phyloP scores from a whole-genome alignment of 768 basidiomycete genomes.

The Trametes cinnabarina region DNA sequence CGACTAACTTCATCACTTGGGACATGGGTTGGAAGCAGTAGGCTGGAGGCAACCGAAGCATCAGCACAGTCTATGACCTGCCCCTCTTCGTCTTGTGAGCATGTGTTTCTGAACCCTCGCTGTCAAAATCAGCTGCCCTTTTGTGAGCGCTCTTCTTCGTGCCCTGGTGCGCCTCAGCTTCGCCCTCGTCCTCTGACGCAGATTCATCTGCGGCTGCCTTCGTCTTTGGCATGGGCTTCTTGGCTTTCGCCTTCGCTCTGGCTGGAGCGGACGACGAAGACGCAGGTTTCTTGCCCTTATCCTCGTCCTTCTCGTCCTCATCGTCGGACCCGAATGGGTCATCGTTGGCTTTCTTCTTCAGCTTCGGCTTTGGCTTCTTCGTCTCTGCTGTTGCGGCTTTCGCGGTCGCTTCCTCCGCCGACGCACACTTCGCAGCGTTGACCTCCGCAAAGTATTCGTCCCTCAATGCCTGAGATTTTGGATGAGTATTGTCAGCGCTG shows the following conservation, averaged over 20 bases:
- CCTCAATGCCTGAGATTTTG: slow-evolving; percentile 50
- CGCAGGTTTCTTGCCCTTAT: slow-evolving; percentile 20
- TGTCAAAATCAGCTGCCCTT: slow-evolving; percentile 6
- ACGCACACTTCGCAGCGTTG: slow-evolving; percentile 26
- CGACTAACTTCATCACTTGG: no score
- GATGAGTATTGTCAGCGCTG: not conserved
- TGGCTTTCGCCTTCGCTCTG: slow-evolving; percentile 29
- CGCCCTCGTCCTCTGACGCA: slow-evolving; percentile 20
- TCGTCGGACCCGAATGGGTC: slow-evolving; percentile 63
- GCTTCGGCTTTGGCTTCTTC: slow-evolving; percentile 46
- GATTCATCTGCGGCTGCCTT: slow-evolving; percentile 14
- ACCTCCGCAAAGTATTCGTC: slow-evolving; percentile 58
- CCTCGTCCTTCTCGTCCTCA: slow-evolving; percentile 26
- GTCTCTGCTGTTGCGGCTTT: slow-evolving; percentile 24
- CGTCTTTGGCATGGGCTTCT: slow-evolving; percentile 17
- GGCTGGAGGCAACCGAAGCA: no score
- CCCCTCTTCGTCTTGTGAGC: slow-evolving; percentile 38
- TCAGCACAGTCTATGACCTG: slow-evolving; percentile 18
- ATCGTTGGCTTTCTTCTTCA: slow-evolving; percentile 40
- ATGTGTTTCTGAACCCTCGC: slow-evolving; percentile 29
- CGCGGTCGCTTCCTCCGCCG: slow-evolving; percentile 23
- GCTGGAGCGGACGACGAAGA: not conserved
- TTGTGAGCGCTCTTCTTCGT: slow-evolving; percentile 8
- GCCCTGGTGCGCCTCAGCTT: not conserved
- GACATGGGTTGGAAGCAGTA: no score